phyloP scores from a whole-genome alignment of 805 yeast genomes.

The Ogataea ganodermae region DNA sequence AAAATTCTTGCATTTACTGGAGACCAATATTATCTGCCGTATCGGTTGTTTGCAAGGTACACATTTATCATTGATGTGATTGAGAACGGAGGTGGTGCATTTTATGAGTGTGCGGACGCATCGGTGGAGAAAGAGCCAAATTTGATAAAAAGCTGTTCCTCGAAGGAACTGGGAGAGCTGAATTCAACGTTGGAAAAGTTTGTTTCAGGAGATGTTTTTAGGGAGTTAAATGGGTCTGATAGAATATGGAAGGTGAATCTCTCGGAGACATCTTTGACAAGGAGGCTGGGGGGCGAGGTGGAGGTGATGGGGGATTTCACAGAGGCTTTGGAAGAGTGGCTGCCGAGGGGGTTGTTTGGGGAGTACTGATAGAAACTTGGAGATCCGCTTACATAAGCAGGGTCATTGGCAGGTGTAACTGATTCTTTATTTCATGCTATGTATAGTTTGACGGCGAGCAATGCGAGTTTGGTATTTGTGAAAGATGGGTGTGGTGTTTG shows the following conservation, averaged over 20 bases:
- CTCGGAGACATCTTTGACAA: background rate
- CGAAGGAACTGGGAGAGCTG: constrained; percentile 2
- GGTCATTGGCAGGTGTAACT: too few relatives aligned
- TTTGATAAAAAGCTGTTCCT: constrained; percentile 9
- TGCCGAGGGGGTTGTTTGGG: constrained; percentile 18
- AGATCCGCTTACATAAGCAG: too few relatives aligned
- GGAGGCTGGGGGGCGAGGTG: background rate
- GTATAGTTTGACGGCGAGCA: too few relatives aligned
- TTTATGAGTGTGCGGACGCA: constrained; percentile 17
- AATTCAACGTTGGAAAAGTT: constrained; percentile 4
- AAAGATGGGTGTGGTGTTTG: too few relatives aligned
- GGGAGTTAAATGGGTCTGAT: constrained; percentile 1
- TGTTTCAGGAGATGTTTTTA: constrained; percentile 1
- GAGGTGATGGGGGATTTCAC: constrained; percentile 14
- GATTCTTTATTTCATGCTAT: too few relatives aligned
- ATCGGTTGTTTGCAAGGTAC: constrained; percentile 15
- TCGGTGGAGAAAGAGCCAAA: constrained; percentile 3
- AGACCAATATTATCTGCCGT: constrained; percentile 24
- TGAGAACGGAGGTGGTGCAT: constrained; percentile 19
- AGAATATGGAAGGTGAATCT: constrained; percentile 7
- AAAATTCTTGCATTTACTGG: constrained; percentile 19
- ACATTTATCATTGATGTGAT: constrained; percentile 18
- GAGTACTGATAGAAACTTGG: constrained; percentile 12
- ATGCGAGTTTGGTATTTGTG: too few relatives aligned
- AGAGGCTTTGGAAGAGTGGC: constrained; percentile 20